Percentiles rank a stretch among this genome's conserved stretches.
These are phyloP conservation scores for Debaryomyces coudertii DNA, from an alignment of 1,139 yeast genomes.

Conservation along the genomic window DNA sequence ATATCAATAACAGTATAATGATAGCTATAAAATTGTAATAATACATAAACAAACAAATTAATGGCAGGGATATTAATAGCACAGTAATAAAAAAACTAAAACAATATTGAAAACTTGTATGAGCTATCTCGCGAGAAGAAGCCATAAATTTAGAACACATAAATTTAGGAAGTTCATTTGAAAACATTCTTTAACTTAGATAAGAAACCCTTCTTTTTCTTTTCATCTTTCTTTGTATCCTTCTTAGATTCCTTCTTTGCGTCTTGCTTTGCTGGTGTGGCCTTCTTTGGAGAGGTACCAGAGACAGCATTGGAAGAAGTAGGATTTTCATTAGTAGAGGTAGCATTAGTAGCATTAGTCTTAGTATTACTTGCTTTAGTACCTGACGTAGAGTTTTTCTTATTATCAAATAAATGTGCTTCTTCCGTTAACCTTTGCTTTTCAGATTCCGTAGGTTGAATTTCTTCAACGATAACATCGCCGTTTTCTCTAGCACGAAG, in stretches of 20 bases:
- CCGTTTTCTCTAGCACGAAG: conserved; percentile 42
- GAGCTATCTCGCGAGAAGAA: background rate
- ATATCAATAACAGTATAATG: conserved; percentile 3
- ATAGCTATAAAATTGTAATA: conserved; percentile 5
- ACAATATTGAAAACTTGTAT: background rate
- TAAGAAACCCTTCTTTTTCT: conserved; percentile 48
- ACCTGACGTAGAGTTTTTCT: conserved; percentile 15
- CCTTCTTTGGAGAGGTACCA: conserved; percentile 9
- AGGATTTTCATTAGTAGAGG: conserved; percentile 9
- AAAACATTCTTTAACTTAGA: conserved; percentile 51
- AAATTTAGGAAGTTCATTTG: conserved; percentile 20
- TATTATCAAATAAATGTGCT: conserved; percentile 27
- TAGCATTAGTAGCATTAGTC: conserved; percentile 10
- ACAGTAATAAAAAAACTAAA: conserved; percentile 1
- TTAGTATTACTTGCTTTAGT: conserved; percentile 10
- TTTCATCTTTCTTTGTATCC: conserved; percentile 22
- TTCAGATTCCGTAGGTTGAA: conserved; percentile 46
- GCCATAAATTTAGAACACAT: background rate
- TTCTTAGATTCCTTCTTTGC: conserved; percentile 18
- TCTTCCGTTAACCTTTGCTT: conserved; percentile 37
- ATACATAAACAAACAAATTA: conserved; percentile 5
- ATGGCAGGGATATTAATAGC: conserved; percentile 4
- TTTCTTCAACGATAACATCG: conserved; percentile 47
- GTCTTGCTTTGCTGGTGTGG: conserved; percentile 8
- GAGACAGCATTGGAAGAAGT: conserved; percentile 10